Evolutionary conservation across 2,329 filamentous ascomycete genomes (phyloP), one percentile per base, ranked within the genome.

Genomic region (Epichloe sp.): DNA sequence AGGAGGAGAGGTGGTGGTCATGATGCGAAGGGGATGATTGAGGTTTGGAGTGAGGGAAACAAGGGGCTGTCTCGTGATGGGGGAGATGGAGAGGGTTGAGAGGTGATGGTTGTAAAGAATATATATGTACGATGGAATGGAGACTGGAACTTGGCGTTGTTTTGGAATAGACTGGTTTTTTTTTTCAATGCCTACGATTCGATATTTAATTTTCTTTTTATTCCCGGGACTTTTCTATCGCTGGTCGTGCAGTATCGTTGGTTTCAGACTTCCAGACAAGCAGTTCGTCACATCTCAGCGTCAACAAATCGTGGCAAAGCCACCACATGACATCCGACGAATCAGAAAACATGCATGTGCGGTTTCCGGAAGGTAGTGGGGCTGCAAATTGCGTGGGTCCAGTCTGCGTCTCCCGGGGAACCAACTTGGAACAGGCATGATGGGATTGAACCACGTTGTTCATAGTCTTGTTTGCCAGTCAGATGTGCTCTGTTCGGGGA

Each of bases 1-100:
- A 51, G 54, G 52, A 50, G 47, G 48, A 50, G 49, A 43, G 31
- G 48, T 11, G 48, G 57, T 43, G 58, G 56, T 46, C 26, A 26
- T 23, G 47, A 38, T 23, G 6, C 23, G n/a, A 53, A 54, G 51
- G 50, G 50, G 23, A 48, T 57, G 45, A 53, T 58, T 40, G 50
- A 57, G 42, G 47, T 57, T 34, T 50, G 47, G 52, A 42, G 11
- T 2, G 37, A 12, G n/a, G 47, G 12, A 35, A 31, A 12, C 12
- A 35, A 31, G 7, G 17, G 47, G 15, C 6, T 11, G n/a, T 17
- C 17, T 35, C n/a, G 43, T 12, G 43, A 31, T 4, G 26, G 23
- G 17, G 37, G 6, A 26, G 26, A 19, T 35, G 43, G 8, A 42
- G 43, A 34, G 26, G 34, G 31, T 6, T 31, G 31, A 43, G 31